These are phyloP conservation scores for Kodamaea kaohsiungensis DNA, from an alignment of 805 yeast species.

Conservation along the genomic window DNA sequence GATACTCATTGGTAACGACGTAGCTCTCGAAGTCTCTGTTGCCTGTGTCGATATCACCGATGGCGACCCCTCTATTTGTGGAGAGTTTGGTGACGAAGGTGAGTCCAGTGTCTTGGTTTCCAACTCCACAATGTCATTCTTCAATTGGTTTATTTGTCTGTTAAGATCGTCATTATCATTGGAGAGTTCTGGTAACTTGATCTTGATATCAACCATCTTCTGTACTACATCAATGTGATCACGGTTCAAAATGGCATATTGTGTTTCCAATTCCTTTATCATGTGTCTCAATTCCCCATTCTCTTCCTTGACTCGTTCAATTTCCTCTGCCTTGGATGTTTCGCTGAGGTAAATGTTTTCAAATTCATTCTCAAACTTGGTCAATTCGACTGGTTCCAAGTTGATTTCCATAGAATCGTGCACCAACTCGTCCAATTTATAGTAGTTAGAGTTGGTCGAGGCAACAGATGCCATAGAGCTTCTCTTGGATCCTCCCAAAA, in stretches of 20 bases:
- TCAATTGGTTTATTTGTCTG: slow-evolving; percentile 39
- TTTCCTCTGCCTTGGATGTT: slow-evolving; percentile 60
- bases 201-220: slow-evolving; percentile 78
- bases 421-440: slow-evolving; percentile 74
- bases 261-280: slow-evolving; percentile 69
- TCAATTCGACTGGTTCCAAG: slow-evolving; percentile 70
- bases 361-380: slow-evolving; percentile 72
- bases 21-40: slow-evolving; percentile 2
- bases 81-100: slow-evolving; percentile 10
- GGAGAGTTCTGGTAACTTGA: slow-evolving; percentile 68
- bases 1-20: slow-evolving; percentile 33
- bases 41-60: slow-evolving; percentile 2
- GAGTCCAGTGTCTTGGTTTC: slow-evolving; percentile 31
- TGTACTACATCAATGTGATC: slow-evolving; percentile 89
- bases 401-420: slow-evolving; percentile 73
- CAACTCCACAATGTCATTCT: slow-evolving; percentile 39
- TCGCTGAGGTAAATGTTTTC: slow-evolving; percentile 71
- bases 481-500: slow-evolving; percentile 25
- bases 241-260: slow-evolving; percentile 65
- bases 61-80: slow-evolving; percentile 4
- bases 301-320: slow-evolving; percentile 56
- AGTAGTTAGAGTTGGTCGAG: slow-evolving; percentile 29
- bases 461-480: slow-evolving; percentile 13
- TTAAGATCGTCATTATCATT: slow-evolving; percentile 71
- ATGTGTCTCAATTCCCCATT: slow-evolving; percentile 76